A percentile compares a stretch with the other conserved stretches of the same genome.
These are phyloP conservation scores for Heliamphora exappendiculata DNA, from an alignment of 148 eudicot genomes.

Conservation along the genomic window DNA sequence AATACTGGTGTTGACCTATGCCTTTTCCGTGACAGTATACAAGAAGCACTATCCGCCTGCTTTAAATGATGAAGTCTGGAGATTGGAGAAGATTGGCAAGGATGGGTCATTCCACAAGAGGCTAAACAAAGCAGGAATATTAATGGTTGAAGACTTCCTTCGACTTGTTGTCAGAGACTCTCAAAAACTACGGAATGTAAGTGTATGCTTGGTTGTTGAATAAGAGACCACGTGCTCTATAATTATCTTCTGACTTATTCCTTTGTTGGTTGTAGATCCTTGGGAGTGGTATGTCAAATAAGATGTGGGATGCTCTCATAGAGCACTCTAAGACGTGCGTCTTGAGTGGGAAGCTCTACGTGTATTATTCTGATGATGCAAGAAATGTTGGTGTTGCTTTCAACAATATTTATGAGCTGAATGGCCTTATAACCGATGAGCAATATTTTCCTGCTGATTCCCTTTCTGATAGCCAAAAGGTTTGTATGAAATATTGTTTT, in stretches of 20 bases:
- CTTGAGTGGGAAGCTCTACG: constrained; percentile 70
- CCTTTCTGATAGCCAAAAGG: constrained; percentile 82
- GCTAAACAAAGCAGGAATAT: constrained; percentile 48
- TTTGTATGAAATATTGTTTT: constrained; percentile 20
- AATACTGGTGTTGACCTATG: neutral
- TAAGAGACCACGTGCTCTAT: neutral
- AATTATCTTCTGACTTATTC: neutral
- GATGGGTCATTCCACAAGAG: constrained; percentile 96
- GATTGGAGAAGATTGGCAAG: constrained; percentile 95
- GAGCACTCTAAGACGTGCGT: constrained; percentile 89
- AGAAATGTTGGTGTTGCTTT: constrained; percentile 70
- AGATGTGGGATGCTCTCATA: constrained; percentile 92
- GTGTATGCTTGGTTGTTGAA: constrained; percentile 15
- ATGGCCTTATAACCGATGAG: constrained; percentile 67
- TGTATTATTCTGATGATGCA: constrained; percentile 65
- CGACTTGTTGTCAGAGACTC: constrained; percentile 79
- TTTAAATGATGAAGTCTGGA: constrained; percentile 83
- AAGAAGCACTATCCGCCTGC: constrained; percentile 96
- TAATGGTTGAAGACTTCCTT: constrained; percentile 74
- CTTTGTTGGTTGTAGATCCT: constrained; percentile 46
- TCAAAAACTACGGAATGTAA: constrained; percentile 61
- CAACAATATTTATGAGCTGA: constrained; percentile 75
- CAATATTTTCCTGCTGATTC: constrained; percentile 59
- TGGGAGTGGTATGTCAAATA: constrained; percentile 95
- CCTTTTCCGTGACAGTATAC: constrained; percentile 45